Evolutionary conservation across 2,329 filamentous ascomycete genomes (phyloP).

Genomic region (Aspergillus sp.): DNA sequence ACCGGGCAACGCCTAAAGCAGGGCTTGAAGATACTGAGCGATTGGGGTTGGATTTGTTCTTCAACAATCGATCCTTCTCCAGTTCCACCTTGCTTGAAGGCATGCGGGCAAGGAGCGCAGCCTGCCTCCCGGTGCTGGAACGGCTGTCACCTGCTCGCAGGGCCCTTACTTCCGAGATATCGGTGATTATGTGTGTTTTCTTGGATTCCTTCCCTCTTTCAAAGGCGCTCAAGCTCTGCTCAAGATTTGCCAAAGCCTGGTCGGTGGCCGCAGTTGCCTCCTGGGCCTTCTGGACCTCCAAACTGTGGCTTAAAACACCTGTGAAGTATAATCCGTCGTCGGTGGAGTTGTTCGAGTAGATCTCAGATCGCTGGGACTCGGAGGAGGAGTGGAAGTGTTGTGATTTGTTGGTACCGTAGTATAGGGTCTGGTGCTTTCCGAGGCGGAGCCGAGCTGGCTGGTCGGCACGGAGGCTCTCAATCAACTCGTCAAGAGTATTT

Average conservation of each 20-base stretch:
- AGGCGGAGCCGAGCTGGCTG: slow-evolving; percentile 47
- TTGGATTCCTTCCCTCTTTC: slow-evolving; percentile 62
- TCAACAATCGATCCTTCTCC: slow-evolving; percentile 44
- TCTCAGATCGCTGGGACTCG: slow-evolving; percentile 57
- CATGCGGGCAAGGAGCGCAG: slow-evolving; percentile 28
- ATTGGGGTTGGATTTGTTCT: slow-evolving; percentile 28
- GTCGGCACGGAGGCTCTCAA: slow-evolving; percentile 43
- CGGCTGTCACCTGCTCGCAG: slow-evolving; percentile 37
- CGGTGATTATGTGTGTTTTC: slow-evolving; percentile 46
- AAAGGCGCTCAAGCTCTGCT: slow-evolving; percentile 59
- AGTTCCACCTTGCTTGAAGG: slow-evolving; percentile 39
- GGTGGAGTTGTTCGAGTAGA: slow-evolving; percentile 51
- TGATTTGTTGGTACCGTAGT: slow-evolving; percentile 58
- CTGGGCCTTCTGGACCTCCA: slow-evolving; percentile 56
- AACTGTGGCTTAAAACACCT: slow-evolving; percentile 57
- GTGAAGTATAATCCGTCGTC: slow-evolving; percentile 54
- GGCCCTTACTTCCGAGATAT: slow-evolving; percentile 37
- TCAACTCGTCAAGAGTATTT: slow-evolving; percentile 46
- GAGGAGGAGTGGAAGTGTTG: slow-evolving; percentile 54
- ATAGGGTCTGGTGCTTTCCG: slow-evolving; percentile 54
- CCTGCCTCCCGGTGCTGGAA: slow-evolving; percentile 30
- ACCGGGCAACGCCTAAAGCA: slow-evolving; percentile 36
- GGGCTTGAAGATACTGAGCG: slow-evolving; percentile 45
- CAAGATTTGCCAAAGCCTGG: slow-evolving; percentile 58
- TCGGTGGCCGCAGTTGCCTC: slow-evolving; percentile 58